A percentile compares a stretch with the other conserved stretches of the same genome.
These are phyloP conservation scores for Bipolaris sorokiniana DNA, from an alignment of 2,329 filamentous ascomycete genomes.

Conservation along the genomic window DNA sequence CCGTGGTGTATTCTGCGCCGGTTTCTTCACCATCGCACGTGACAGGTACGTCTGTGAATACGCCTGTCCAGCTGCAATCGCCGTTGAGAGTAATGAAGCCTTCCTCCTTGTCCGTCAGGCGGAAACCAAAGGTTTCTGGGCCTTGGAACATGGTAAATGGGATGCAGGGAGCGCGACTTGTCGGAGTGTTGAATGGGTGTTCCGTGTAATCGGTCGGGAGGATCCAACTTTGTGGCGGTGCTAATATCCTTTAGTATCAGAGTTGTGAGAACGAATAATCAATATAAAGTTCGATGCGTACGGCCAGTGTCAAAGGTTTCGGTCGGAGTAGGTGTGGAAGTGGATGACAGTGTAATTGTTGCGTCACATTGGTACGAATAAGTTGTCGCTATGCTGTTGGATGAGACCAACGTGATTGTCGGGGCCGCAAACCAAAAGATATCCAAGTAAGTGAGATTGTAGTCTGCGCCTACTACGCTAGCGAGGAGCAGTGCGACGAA, in stretches of 20 bases:
- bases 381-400: conserved; percentile 13
- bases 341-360: not conserved
- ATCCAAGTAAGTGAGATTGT: conserved; percentile 7
- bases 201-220: not conserved
- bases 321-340: conserved; percentile 27
- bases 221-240: too few relatives aligned
- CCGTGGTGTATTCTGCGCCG: not conserved
- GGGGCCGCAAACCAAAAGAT: not conserved
- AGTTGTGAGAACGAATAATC: not conserved
- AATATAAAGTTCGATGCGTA: not conserved
- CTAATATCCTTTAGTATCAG: not conserved
- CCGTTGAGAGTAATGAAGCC: conserved; percentile 2
- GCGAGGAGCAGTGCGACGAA: not conserved
- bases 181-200: conserved; percentile 36
- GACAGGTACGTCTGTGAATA: conserved; percentile 6
- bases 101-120: not conserved
- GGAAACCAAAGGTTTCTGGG: conserved; percentile 9
- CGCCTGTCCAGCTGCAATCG: conserved; percentile 13
- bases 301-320: not conserved
- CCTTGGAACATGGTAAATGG: conserved; percentile 14
- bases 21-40: conserved; percentile 7
- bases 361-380: conserved; percentile 6
- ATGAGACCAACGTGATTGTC: conserved; percentile 3
- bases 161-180: not conserved
- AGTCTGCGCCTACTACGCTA: conserved; percentile 1